Conservation (phyloP, 2,329 filamentous ascomycete genomes). For the Grosmannia serpens region DNA sequence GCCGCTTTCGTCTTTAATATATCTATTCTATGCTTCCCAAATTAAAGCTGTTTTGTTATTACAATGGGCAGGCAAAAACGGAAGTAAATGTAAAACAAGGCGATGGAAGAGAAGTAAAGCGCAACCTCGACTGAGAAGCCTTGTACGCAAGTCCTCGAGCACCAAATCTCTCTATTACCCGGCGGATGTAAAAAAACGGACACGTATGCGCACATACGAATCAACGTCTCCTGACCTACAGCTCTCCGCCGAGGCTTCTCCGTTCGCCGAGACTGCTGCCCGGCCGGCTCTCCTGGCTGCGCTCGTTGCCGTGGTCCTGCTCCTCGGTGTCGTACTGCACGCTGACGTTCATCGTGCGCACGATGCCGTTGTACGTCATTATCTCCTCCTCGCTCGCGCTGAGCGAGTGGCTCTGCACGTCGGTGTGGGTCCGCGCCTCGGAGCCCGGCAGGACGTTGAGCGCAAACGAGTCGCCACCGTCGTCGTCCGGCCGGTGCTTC, state of each 20-base stretch:
- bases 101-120: too few species aligned
- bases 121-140: too few species aligned
- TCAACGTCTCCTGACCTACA: not conserved
- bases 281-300: slow-evolving; percentile 1
- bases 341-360: slow-evolving; percentile 22
- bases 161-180: too few species aligned
- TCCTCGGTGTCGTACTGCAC: slow-evolving; percentile 12
- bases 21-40: too few species aligned
- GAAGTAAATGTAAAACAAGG: too few species aligned
- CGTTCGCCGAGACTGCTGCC: slow-evolving; percentile 7
- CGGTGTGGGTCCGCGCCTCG: slow-evolving; percentile 17
- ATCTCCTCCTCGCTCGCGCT: slow-evolving; percentile 26
- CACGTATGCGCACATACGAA: too few species aligned
- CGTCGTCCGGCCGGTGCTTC: not conserved
- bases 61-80: too few species aligned
- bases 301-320: not conserved
- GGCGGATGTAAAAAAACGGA: too few species aligned
- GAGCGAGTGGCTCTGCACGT: slow-evolving; percentile 21
- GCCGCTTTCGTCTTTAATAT: too few species aligned
- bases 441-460: slow-evolving; percentile 15
- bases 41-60: too few species aligned
- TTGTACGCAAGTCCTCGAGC: too few species aligned
- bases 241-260: slow-evolving; percentile 3
- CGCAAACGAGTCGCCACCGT: slow-evolving; percentile 5
- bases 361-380: slow-evolving; percentile 27